phyloP scores from a whole-genome alignment of 1,284 basidiomycete species.

The Pyrrhoderma noxium region DNA sequence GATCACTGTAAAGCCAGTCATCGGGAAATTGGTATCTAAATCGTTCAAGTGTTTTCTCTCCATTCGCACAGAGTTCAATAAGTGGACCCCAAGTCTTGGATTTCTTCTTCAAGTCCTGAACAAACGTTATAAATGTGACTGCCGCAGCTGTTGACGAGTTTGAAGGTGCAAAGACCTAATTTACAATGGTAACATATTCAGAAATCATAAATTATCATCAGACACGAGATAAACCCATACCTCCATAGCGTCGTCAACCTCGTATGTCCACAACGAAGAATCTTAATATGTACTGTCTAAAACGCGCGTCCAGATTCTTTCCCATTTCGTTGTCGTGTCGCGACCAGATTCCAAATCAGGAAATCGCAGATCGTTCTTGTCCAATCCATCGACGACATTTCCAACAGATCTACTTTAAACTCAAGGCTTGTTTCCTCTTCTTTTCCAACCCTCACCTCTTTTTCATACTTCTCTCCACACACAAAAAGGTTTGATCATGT shows the following conservation, averaged over 20 bases:
- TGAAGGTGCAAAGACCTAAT: constrained; percentile 40
- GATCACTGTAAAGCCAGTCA: constrained; percentile 98
- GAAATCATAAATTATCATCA: neutral
- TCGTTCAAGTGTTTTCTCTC: constrained; percentile 94
- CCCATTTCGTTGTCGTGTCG: constrained; percentile 11
- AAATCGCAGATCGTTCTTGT: constrained; percentile 6
- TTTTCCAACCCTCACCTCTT: neutral
- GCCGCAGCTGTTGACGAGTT: constrained; percentile 92
- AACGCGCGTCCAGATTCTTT: constrained; percentile 9
- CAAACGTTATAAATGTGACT: constrained; percentile 98
- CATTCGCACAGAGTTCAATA: constrained; percentile 88
- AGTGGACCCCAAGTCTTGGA: constrained; percentile 96
- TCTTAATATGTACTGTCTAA: neutral
- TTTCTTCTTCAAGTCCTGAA: constrained; percentile 97
- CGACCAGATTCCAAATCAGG: constrained; percentile 10
- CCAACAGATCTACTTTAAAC: neutral
- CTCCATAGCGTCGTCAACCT: constrained; percentile 15
- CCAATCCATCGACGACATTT: neutral
- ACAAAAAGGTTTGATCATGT: constrained; percentile 51
- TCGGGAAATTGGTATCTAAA: constrained; percentile 95
- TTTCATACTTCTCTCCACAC: neutral
- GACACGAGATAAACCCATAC: neutral
- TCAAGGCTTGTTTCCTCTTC: neutral
- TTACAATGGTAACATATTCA: neutral
- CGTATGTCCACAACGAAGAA: constrained; percentile 1